A percentile compares a stretch with the other conserved stretches of the same genome.
Conservation (phyloP, 78 protist genomes). For the Planoprotostelium fungivorum region DNA sequence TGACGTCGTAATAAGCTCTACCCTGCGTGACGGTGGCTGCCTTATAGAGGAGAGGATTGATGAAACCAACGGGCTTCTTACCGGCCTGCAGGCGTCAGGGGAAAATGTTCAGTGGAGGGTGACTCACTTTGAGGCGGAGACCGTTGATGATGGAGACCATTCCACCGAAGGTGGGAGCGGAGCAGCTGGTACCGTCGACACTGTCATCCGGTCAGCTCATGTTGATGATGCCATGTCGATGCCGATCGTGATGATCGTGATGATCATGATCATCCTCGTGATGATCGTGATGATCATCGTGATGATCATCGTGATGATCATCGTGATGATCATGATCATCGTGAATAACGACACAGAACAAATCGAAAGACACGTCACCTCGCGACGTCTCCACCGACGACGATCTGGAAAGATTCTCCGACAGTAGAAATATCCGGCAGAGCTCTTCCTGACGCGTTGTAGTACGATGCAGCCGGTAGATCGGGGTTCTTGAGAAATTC, state of each 20-base stretch:
- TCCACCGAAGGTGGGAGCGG: slow-evolving; percentile 69
- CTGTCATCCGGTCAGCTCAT: neutral
- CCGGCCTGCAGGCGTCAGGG: slow-evolving; percentile 10
- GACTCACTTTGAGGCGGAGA: slow-evolving; percentile 9
- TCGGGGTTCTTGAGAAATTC: slow-evolving; percentile 1
- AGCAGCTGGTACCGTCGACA: slow-evolving; percentile 71
- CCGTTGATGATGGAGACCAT: slow-evolving; percentile 66
- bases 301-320: no score
- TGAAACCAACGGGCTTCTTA: slow-evolving; percentile 57
- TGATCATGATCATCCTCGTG: no score
- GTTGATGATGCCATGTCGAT: no score
- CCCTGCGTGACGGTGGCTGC: neutral
- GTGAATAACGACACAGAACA: no score
- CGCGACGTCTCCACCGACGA: slow-evolving; percentile 11
- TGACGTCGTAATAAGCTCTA: slow-evolving; percentile 48
- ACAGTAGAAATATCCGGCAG: slow-evolving; percentile 33
- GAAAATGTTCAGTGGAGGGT: no score
- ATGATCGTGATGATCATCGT: no score
- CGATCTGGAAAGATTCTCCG: slow-evolving; percentile 46
- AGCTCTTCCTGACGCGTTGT: slow-evolving; percentile 26
- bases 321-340: no score
- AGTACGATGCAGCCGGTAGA: slow-evolving; percentile 28
- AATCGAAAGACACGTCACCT: no score
- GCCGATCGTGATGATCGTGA: no score
- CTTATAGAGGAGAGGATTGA: slow-evolving; percentile 68